Base-by-base conservation (phyloP, 2,329 filamentous ascomycete genomes). In the Cercospora sesami region DNA sequence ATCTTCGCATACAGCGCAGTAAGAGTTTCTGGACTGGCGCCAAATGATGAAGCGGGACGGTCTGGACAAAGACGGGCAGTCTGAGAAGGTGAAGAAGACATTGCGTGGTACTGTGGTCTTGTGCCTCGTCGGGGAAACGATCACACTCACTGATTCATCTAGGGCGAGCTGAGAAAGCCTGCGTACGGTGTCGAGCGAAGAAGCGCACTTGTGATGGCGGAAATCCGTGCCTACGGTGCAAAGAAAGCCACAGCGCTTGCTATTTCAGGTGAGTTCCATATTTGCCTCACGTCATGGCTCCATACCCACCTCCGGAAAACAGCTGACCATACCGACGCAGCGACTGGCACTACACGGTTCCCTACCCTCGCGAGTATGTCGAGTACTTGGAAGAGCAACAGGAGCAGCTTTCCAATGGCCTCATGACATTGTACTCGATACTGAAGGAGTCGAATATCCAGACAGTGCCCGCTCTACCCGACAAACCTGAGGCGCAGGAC, bases 341-440 rank as follows among this genome's bases (percentile, higher is more conserved):
- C 42, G 70, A 72, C 26, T 72, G 70, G 70, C 70, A 72, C 42
- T 72, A 69, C 48, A 70, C 70, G 12, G 70, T 72, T 18, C 70
- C 68, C 9, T 72, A 71, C 57, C 70, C 70, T 28, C 67, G 70
- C 39, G 70, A 72, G 51, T 72, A 72, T 48, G 70, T 72, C 28
- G 70, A 72, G 57, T 70, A 72, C 33, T 65, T 72, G 28, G 70
- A 72, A 57, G 67, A 71, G 48, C 70, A 72, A 31, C 70, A 72
- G 39, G 68, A 72, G 48, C 68, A 72, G 57, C 64, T 72, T 10
- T 72, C 70, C 31, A 57, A 67, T 14, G 70, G 66, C 5, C 42
- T 72, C 39, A 61, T 71, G 45, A 66, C 65, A n/a, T 66, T 72
- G 68, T 70, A 70, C 30, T 69, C 68, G 14, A 53, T 72, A 23